phyloP scores from a whole-genome alignment of 1,284 basidiomycete species.

The Cutaneotrichosporon curvatum region DNA sequence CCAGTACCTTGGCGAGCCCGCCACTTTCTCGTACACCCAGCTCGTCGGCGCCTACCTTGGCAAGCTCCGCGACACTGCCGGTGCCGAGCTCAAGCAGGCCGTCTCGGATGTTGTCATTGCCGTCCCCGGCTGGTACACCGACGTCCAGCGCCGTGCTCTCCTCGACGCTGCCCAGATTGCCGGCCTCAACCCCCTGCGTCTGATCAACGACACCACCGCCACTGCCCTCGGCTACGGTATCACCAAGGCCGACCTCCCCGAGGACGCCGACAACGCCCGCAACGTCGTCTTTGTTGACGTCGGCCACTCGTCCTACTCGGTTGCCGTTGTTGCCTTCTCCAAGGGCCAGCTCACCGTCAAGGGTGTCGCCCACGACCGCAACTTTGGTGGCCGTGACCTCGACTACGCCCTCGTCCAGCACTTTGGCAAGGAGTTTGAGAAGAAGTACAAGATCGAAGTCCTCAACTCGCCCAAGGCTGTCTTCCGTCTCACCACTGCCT shows the following conservation, averaged over 20 bases:
- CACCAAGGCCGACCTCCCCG: slow-evolving; percentile 86
- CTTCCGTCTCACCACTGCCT: slow-evolving; percentile 77
- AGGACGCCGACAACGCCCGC: slow-evolving; percentile 64
- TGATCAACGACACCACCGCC: slow-evolving; percentile 92
- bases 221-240: slow-evolving; percentile 91
- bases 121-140: slow-evolving; percentile 90
- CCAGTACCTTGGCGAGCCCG: slow-evolving; percentile 71
- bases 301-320: slow-evolving; percentile 81
- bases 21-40: slow-evolving; percentile 74
- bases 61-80: slow-evolving; percentile 77
- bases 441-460: slow-evolving; percentile 92
- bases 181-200: slow-evolving; percentile 75
- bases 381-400: slow-evolving; percentile 89
- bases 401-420: slow-evolving; percentile 79
- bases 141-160: slow-evolving; percentile 77
- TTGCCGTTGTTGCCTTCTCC: slow-evolving; percentile 78
- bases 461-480: slow-evolving; percentile 77
- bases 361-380: slow-evolving; percentile 75
- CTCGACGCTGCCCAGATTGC: slow-evolving; percentile 82
- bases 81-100: slow-evolving; percentile 70
- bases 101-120: slow-evolving; percentile 88
- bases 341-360: slow-evolving; percentile 84
- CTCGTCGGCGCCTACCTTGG: slow-evolving; percentile 77
- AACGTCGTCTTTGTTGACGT: slow-evolving; percentile 88
- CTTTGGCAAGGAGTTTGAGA: slow-evolving; percentile 82